Base-by-base conservation (phyloP, 2,329 filamentous ascomycete genomes). In the Conoideocrella luteorostrata region DNA sequence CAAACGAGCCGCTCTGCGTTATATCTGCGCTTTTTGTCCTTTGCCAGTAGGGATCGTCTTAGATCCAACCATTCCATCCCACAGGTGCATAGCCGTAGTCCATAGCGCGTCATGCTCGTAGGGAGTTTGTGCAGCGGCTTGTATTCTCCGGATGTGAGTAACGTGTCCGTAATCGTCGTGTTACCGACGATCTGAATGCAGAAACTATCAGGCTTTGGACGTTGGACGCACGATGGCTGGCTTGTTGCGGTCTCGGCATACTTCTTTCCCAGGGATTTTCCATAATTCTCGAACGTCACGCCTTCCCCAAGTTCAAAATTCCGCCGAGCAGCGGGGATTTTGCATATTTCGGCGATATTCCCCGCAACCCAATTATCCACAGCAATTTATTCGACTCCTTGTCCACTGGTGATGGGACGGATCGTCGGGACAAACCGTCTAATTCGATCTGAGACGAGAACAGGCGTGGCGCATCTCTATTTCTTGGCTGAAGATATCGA, bases 61-160 rank as follows among this genome's bases (percentile, higher is more conserved):
- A 17, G 22, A 35, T 28, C 0, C 5, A 10, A 41, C 43, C 17
- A 45, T 37, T 4, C 41, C 30, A 4, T 41, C 12, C 37, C 30
- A 45, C 11, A 45, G 7, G 18, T 41, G 2, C 37, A 45, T 41
- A 37, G 43, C 23, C 36, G 21, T 3, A 45, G 22, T 4, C 43
- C 43, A 12, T 18, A 12, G 10, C 5, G 37, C 5, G 41, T 33
- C 1, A 17, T 36, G 0, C 2, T 13, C 2, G 9, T 30, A 12
- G 36, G 13, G 9, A 45, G 37, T 13, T 41, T 45, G 18, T 45
- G 43, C 5, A 29, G 42, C 13, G 42, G 15, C 11, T 44, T 44
- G 13, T 39, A 21, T 15, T 44, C 42, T 11, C 20, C 28, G 4
- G 21, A 21, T n/a, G 22, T 23, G 12, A 28, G 13, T 11, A 44